A percentile compares a stretch with the other conserved stretches of the same genome.
Conservation (phyloP, 768 basidiomycete species). For the Nidularia pulvinata region DNA sequence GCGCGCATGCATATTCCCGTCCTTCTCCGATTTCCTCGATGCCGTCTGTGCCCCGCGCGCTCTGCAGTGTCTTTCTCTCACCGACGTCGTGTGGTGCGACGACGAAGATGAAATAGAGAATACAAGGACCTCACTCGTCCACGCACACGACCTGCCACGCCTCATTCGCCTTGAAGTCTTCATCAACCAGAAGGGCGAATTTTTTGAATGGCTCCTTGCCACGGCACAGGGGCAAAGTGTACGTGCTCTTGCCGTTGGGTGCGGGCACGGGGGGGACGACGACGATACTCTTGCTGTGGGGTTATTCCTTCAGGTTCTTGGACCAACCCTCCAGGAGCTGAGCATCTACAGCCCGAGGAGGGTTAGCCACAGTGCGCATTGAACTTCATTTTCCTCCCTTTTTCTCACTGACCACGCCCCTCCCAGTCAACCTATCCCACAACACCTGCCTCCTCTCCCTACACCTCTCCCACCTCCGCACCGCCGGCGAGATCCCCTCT, state of each 20-base stretch:
- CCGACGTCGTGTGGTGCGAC: slow-evolving; percentile 16
- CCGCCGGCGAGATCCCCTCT: background rate
- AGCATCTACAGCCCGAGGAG: background rate
- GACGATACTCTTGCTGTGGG: background rate
- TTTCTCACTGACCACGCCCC: background rate
- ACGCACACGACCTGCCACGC: slow-evolving; percentile 8
- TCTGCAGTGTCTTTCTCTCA: slow-evolving; percentile 13
- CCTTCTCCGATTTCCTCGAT: slow-evolving; percentile 12
- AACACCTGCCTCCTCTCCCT: background rate
- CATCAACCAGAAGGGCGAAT: slow-evolving; percentile 3
- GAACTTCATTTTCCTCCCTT: background rate
- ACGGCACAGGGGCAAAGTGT: background rate
- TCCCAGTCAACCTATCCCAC: background rate
- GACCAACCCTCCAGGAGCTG: background rate
- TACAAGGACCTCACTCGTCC: background rate
- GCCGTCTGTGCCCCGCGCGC: slow-evolving; percentile 16
- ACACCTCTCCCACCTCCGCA: background rate
- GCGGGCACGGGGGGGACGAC: background rate
- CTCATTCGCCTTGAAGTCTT: slow-evolving; percentile 7
- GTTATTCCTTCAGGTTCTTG: background rate
- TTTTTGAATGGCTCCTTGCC: slow-evolving; percentile 7
- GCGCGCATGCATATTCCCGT: slow-evolving; percentile 17
- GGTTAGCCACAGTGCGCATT: background rate
- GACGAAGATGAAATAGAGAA: background rate
- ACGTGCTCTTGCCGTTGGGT: background rate